Evolutionary conservation across 2,329 filamentous ascomycete genomes (phyloP).

Genomic region (Scedosporium boydii): DNA sequence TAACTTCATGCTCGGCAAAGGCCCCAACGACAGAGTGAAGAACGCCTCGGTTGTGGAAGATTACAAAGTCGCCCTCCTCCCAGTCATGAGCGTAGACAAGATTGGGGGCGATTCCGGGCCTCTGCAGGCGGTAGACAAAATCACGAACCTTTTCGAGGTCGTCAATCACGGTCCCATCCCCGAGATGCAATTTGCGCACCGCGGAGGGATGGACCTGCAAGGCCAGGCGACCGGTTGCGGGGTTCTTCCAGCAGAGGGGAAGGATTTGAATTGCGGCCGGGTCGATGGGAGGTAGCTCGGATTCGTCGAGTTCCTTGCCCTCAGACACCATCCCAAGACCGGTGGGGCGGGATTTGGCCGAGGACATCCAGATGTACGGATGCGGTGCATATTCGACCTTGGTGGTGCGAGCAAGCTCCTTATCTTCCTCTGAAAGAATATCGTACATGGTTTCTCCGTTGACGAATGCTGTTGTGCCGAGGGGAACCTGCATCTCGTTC

Average conservation of each 20-base stretch:
- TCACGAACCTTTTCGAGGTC: conserved; percentile 57
- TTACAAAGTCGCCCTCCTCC: conserved; percentile 65
- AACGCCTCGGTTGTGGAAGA: conserved; percentile 71
- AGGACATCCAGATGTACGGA: conserved; percentile 74
- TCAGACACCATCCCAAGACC: conserved; percentile 66
- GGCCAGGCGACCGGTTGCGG: conserved; percentile 57
- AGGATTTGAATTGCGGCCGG: conserved; percentile 58
- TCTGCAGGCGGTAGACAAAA: conserved; percentile 59
- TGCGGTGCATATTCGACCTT: conserved; percentile 68
- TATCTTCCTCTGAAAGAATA: conserved; percentile 52
- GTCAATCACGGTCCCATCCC: conserved; percentile 58
- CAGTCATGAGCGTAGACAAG: conserved; percentile 68
- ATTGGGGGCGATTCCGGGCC: conserved; percentile 60
- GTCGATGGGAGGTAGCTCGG: conserved; percentile 56
- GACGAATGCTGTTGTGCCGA: conserved; percentile 70
- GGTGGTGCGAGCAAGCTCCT: conserved; percentile 57
- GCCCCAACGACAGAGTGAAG: conserved; percentile 68
- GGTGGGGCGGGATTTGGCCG: conserved; percentile 54
- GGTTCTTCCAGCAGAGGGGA: conserved; percentile 72
- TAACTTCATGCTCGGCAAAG: conserved; percentile 63
- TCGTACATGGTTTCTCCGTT: conserved; percentile 65
- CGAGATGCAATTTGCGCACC: conserved; percentile 57
- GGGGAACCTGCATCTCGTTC: conserved; percentile 57
- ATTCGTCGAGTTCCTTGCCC: conserved; percentile 47
- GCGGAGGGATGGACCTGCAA: conserved; percentile 68